Evolutionary conservation across 75 land plant genomes (phyloP).

Genomic region (Selaginella moellendorffii): DNA sequence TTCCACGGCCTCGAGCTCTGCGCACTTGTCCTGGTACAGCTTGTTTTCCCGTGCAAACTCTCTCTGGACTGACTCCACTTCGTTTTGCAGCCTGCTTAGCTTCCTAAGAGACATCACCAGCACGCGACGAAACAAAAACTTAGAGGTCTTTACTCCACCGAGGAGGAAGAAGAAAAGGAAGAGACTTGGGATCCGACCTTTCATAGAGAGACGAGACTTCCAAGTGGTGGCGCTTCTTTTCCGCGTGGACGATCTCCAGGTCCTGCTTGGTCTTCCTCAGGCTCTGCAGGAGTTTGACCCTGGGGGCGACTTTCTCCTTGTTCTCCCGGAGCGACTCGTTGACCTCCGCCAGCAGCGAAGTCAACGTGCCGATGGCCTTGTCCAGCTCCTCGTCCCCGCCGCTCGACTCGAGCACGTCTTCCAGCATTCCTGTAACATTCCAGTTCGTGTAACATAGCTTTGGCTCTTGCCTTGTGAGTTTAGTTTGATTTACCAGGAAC

Average conservation of each 20-base stretch:
- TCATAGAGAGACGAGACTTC: conserved; percentile 12
- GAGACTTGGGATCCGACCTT: too few relatives aligned
- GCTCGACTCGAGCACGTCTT: background rate
- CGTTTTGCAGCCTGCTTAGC: background rate
- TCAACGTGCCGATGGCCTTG: conserved; percentile 3
- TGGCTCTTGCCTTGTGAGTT: too few relatives aligned
- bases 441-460: too few relatives aligned
- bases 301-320: conserved; percentile 7
- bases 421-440: too few relatives aligned
- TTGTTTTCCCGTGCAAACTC: background rate
- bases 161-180: too few relatives aligned
- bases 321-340: conserved; percentile 3
- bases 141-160: too few relatives aligned
- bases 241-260: conserved; percentile 13
- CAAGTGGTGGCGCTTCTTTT: conserved; percentile 4
- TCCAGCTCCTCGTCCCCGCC: conserved; percentile 1
- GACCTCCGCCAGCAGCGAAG: conserved; percentile 10
- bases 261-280: conserved; percentile 7
- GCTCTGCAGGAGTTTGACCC: conserved; percentile 11
- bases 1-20: conserved; percentile 13
- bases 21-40: conserved; percentile 6
- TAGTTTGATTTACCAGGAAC: background rate
- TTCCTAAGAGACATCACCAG: background rate
- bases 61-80: background rate
- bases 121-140: too few relatives aligned